phyloP scores from a whole-genome alignment of 371 early-diverging fungal species.

The Mucor racemosus region DNA sequence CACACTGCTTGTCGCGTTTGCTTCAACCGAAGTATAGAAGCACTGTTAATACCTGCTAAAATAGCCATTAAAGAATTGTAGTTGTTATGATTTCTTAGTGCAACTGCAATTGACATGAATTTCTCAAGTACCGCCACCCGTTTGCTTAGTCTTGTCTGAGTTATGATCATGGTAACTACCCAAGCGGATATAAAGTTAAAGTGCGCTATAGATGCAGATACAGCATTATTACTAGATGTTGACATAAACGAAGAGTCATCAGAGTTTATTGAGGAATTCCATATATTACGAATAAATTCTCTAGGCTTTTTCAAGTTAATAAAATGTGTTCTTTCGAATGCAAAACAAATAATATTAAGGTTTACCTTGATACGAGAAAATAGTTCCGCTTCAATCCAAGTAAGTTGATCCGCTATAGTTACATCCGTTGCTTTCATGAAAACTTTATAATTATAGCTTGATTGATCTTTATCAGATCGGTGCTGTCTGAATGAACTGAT shows the following conservation, averaged over 20 bases:
- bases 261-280: slow-evolving; percentile 29
- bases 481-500: slow-evolving; percentile 34
- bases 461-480: slow-evolving; percentile 37
- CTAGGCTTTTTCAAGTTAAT: slow-evolving; percentile 39
- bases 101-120: slow-evolving; percentile 67
- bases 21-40: slow-evolving; percentile 63
- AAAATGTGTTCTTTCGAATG: too few relatives aligned
- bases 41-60: slow-evolving; percentile 73
- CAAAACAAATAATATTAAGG: background rate
- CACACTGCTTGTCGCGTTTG: slow-evolving; percentile 62
- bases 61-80: slow-evolving; percentile 77
- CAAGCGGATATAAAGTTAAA: slow-evolving; percentile 70
- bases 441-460: slow-evolving; percentile 26
- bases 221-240: slow-evolving; percentile 28
- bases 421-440: slow-evolving; percentile 49
- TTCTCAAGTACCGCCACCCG: slow-evolving; percentile 67
- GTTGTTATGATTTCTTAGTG: slow-evolving; percentile 66
- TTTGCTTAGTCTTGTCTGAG: slow-evolving; percentile 59
- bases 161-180: slow-evolving; percentile 69
- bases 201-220: slow-evolving; percentile 61
- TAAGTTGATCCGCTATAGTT: slow-evolving; percentile 67
- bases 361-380: slow-evolving; percentile 30
- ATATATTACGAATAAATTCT: slow-evolving; percentile 61
- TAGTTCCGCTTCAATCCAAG: slow-evolving; percentile 62
- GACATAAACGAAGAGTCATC: background rate